Evolutionary conservation across 257 asterid species (phyloP).

Genomic region (Anisodus acutangulus): DNA sequence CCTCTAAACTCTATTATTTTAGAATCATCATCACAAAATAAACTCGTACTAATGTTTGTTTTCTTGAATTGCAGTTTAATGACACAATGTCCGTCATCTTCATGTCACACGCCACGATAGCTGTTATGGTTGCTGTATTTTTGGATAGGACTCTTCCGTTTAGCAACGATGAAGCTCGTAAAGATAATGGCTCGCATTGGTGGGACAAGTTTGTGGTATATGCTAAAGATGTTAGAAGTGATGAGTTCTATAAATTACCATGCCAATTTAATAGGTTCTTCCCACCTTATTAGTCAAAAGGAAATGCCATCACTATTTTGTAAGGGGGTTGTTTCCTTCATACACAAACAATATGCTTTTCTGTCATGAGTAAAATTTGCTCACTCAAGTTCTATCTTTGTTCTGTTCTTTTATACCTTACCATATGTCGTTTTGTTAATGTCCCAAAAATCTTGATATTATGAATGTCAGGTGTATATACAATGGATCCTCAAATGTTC

Average conservation of each 20-base stretch:
- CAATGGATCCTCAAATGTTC: not conserved
- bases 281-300: constrained; percentile 47
- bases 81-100: constrained; percentile 49
- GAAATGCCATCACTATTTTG: not conserved
- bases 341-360: not conserved
- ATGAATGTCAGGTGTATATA: not conserved
- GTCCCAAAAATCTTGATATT: not conserved
- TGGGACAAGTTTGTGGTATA: constrained; percentile 71
- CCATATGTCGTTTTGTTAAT: not conserved
- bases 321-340: not conserved
- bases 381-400: not conserved
- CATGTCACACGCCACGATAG: constrained; percentile 65
- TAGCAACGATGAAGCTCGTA: constrained; percentile 42
- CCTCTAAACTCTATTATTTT: not conserved
- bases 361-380: not conserved
- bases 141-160: constrained; percentile 57
- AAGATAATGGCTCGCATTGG: constrained; percentile 67
- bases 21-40: not conserved
- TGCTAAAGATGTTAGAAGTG: constrained; percentile 58
- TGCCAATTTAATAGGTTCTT: constrained; percentile 60
- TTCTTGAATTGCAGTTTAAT: constrained; percentile 49
- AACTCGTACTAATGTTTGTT: not conserved
- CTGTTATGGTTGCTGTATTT: constrained; percentile 46
- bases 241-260: constrained; percentile 67
- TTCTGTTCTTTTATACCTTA: not conserved